phyloP scores from a whole-genome alignment of 495 filamentous ascomycete species.

The Tuber umbilicatum region DNA sequence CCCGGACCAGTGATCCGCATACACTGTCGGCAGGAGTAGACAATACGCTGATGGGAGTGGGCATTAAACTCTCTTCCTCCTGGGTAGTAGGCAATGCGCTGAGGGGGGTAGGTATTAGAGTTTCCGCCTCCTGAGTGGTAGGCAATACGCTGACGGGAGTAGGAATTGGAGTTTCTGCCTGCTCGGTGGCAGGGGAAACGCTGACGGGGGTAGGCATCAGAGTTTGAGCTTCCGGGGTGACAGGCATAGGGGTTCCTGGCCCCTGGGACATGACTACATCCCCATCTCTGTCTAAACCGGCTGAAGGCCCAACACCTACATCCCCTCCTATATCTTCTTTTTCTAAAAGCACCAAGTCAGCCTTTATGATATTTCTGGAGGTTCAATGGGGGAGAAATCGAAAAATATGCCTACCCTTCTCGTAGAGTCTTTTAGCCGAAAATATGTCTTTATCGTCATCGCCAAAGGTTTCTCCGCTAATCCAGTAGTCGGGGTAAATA shows the following conservation, averaged over 20 bases:
- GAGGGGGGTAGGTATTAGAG: too few relatives aligned
- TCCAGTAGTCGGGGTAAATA: constrained; percentile 25
- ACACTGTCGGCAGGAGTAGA: neutral
- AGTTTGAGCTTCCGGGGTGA: neutral
- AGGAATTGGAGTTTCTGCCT: too few relatives aligned
- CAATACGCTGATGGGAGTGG: neutral
- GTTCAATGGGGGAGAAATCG: neutral
- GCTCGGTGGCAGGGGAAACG: too few relatives aligned
- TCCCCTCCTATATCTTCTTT: neutral
- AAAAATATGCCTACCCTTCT: neutral
- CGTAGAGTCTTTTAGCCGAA: neutral
- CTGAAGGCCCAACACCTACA: neutral
- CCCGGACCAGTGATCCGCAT: neutral
- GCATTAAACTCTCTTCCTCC: neutral
- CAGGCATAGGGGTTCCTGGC: neutral
- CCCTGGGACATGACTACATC: neutral
- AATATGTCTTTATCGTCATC: constrained; percentile 5
- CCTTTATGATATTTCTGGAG: neutral
- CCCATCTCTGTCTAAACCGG: neutral
- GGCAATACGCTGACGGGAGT: too few relatives aligned
- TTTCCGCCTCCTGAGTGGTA: too few relatives aligned
- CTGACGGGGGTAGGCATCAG: neutral
- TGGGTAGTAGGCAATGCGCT: neutral
- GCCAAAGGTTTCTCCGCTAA: constrained; percentile 22
- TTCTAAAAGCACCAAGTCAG: neutral